Conservation (phyloP, 2,329 filamentous ascomycete species). For the Cercospora nicotianae region DNA sequence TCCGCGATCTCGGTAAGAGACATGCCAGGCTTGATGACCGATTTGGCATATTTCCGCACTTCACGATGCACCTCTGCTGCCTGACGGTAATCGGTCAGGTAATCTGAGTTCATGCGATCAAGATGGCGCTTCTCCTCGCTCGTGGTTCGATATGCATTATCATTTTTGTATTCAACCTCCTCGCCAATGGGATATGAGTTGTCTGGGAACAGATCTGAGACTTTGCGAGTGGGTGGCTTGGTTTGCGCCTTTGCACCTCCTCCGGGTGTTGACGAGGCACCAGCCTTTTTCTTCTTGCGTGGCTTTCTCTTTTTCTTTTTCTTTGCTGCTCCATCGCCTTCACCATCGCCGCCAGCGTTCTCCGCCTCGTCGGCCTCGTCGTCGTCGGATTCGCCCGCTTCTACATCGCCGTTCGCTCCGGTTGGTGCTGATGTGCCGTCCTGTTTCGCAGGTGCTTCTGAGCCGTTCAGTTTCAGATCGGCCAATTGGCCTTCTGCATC, state of each 20-base stretch:
- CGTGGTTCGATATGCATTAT: constrained; percentile 50
- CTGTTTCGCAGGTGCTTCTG: constrained; percentile 25
- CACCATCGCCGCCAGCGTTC: constrained; percentile 32
- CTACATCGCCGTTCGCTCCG: constrained; percentile 35
- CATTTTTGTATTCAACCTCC: constrained; percentile 47
- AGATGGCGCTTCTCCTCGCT: constrained; percentile 50
- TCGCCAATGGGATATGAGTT: constrained; percentile 50
- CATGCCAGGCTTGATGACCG: constrained; percentile 53
- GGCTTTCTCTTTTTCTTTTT: constrained; percentile 52
- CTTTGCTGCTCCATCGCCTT: constrained; percentile 37
- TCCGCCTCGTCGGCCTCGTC: constrained; percentile 38
- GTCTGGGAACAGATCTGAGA: constrained; percentile 49
- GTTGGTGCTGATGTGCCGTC: constrained; percentile 29
- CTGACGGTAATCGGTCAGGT: constrained; percentile 56
- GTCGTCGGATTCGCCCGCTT: constrained; percentile 40
- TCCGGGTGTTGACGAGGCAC: constrained; percentile 29
- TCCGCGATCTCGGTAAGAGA: constrained; percentile 53
- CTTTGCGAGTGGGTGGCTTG: constrained; percentile 49
- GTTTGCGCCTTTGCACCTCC: constrained; percentile 44
- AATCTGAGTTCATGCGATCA: constrained; percentile 49
- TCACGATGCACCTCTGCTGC: constrained; percentile 59
- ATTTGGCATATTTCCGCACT: constrained; percentile 53
- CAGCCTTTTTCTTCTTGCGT: constrained; percentile 45
- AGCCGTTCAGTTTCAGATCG: constrained; percentile 30
- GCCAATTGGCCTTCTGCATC: constrained; percentile 32